phyloP scores from a whole-genome alignment of 441 rosid genomes.

The Macaranga tanarius region DNA sequence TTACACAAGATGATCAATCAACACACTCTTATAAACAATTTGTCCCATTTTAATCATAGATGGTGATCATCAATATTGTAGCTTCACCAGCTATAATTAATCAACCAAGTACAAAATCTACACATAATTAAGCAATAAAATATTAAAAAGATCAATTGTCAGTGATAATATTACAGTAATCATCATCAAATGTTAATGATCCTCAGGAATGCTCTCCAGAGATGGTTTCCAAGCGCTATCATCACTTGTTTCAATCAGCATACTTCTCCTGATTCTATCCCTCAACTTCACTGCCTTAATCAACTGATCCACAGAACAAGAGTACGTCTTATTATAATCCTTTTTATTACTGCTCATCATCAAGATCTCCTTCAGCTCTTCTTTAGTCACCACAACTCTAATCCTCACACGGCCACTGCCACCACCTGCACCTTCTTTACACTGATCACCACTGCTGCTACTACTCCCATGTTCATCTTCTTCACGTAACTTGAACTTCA shows the following conservation, averaged over 20 bases:
- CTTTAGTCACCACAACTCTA: slow-evolving; percentile 53
- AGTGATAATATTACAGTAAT: not conserved
- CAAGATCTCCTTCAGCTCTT: slow-evolving; percentile 56
- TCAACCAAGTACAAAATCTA: not conserved
- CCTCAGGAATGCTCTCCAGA: slow-evolving; percentile 70
- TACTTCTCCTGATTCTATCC: slow-evolving; percentile 24
- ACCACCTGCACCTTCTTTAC: not conserved
- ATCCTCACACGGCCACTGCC: slow-evolving; percentile 44
- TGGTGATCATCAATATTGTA: too few relatives aligned
- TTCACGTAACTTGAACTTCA: not conserved
- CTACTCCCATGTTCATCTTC: not conserved
- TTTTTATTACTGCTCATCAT: slow-evolving; percentile 16
- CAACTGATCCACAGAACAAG: slow-evolving; percentile 43
- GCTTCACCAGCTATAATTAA: too few relatives aligned
- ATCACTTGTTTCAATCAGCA: not conserved
- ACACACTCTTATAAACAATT: too few relatives aligned
- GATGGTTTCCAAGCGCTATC: slow-evolving; percentile 48
- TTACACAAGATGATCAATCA: too few relatives aligned
- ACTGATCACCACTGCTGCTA: too few relatives aligned
- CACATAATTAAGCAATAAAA: not conserved
- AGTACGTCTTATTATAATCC: slow-evolving; percentile 14
- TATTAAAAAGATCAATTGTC: not conserved
- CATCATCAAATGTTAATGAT: slow-evolving; percentile 18
- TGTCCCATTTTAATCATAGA: too few relatives aligned
- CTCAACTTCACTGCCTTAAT: slow-evolving; percentile 37